Evolutionary conservation across 2,329 filamentous ascomycete species (phyloP).

Genomic region (Xylariaceae sp.): DNA sequence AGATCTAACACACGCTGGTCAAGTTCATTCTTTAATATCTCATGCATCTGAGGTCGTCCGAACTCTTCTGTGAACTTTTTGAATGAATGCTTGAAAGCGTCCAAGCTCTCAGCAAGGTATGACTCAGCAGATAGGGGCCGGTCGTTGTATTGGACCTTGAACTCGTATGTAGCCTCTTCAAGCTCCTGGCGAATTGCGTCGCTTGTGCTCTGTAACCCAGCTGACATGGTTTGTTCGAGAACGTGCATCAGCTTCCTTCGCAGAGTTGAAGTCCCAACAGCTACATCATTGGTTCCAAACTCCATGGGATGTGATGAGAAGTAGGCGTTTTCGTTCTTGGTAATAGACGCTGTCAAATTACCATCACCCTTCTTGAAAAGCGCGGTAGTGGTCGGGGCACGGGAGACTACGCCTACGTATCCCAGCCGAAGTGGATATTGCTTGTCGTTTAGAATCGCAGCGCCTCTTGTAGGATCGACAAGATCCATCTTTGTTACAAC

Average conservation of each 20-base stretch:
- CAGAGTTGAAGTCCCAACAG: conserved; percentile 78
- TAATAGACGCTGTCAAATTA: conserved; percentile 76
- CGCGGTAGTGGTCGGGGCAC: conserved; percentile 63
- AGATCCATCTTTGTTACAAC: conserved; percentile 99
- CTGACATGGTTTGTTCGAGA: conserved; percentile 94
- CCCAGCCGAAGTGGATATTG: conserved; percentile 94
- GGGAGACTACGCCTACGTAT: conserved; percentile 92
- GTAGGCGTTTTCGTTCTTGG: conserved; percentile 81
- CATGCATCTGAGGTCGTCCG: conserved; percentile 81
- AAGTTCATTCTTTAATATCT: conserved; percentile 84
- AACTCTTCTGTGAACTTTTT: conserved; percentile 89
- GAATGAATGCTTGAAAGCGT: conserved; percentile 96
- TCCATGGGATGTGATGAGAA: conserved; percentile 80
- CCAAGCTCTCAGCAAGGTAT: conserved; percentile 90
- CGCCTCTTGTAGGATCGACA: conserved; percentile 76
- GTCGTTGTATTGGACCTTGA: conserved; percentile 99
- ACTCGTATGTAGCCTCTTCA: conserved; percentile 95
- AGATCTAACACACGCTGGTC: conserved; percentile 94
- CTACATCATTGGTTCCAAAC: conserved; percentile 69
- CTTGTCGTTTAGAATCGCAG: conserved; percentile 74
- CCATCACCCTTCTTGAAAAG: conserved; percentile 79
- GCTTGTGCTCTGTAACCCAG: conserved; percentile 80
- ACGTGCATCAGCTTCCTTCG: conserved; percentile 97
- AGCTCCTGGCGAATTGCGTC: conserved; percentile 93
- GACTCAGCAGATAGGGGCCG: conserved; percentile 91